Evolutionary conservation across 352 stramenopile genomes (phyloP).

Genomic region (Phytophthora pluvialis): DNA sequence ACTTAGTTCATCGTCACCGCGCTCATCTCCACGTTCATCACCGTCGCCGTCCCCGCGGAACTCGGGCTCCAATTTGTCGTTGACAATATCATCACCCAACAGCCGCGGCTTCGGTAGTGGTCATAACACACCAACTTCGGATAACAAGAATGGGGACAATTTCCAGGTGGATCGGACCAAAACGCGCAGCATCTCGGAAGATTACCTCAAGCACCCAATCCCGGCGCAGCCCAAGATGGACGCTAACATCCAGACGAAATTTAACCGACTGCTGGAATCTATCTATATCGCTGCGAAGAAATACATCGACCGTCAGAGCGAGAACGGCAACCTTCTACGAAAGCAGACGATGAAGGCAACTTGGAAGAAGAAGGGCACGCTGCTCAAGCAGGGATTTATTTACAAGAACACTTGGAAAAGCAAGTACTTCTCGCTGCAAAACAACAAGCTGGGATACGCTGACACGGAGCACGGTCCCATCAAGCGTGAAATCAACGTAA

Average conservation of each 20-base stretch:
- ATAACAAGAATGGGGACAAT: conserved; percentile 64
- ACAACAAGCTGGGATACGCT: conserved; percentile 87
- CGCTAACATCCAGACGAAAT: conserved; percentile 81
- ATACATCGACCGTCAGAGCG: conserved; percentile 81
- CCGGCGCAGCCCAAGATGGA: conserved; percentile 85
- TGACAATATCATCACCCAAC: conserved; percentile 85
- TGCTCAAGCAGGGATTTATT: conserved; percentile 90
- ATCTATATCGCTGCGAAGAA: conserved; percentile 87
- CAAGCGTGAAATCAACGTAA: conserved; percentile 90
- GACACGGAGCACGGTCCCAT: conserved; percentile 83
- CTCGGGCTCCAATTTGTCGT: conserved; percentile 47
- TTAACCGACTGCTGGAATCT: conserved; percentile 84
- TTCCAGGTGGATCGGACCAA: conserved; percentile 61
- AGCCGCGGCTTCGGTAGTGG: conserved; percentile 65
- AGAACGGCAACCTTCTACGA: conserved; percentile 65
- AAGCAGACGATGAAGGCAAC: conserved; percentile 77
- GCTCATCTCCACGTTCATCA: conserved; percentile 71
- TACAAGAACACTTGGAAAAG: conserved; percentile 92
- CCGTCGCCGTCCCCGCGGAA: conserved; percentile 63
- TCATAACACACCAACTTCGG: conserved; percentile 70
- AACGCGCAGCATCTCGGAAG: conserved; percentile 80
- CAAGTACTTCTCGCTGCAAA: conserved; percentile 88
- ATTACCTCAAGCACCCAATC: conserved; percentile 65
- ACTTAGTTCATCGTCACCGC: conserved; percentile 66
- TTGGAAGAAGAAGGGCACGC: conserved; percentile 90